Evolutionary conservation across 1,284 basidiomycete genomes (phyloP).

Genomic region (Moniliophthora roreri): DNA sequence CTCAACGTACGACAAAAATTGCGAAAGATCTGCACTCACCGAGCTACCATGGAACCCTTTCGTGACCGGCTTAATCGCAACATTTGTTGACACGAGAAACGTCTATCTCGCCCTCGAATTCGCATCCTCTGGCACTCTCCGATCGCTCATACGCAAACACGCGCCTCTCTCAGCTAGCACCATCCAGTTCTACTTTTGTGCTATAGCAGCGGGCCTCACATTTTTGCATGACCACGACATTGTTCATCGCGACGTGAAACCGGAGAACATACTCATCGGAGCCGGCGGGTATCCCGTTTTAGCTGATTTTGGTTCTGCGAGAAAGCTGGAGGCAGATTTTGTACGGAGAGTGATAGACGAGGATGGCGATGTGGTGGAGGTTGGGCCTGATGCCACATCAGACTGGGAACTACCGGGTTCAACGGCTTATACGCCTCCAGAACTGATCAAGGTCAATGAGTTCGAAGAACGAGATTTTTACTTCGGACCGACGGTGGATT

Average conservation of each 20-base stretch:
- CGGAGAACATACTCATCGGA: slow-evolving; percentile 23
- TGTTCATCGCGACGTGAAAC: slow-evolving; percentile 1
- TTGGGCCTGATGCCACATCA: slow-evolving; percentile 33
- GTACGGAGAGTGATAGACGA: background rate
- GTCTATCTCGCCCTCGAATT: slow-evolving; percentile 51
- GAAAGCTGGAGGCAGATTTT: slow-evolving; percentile 33
- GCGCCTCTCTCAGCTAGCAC: slow-evolving; percentile 31
- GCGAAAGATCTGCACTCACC: slow-evolving; percentile 40
- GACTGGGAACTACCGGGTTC: slow-evolving; percentile 58
- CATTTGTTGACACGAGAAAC: slow-evolving; percentile 44
- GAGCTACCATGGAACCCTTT: slow-evolving; percentile 53
- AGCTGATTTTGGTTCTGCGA: slow-evolving; percentile 71
- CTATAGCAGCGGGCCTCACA: slow-evolving; percentile 68
- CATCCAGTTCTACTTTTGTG: slow-evolving; percentile 52
- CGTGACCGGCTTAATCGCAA: slow-evolving; percentile 41
- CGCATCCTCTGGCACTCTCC: slow-evolving; percentile 41
- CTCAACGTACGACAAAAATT: slow-evolving; percentile 13
- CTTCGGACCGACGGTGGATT: slow-evolving; percentile 63
- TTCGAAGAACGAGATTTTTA: slow-evolving; percentile 42
- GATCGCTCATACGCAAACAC: slow-evolving; percentile 30
- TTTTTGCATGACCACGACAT: slow-evolving; percentile 45
- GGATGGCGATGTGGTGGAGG: slow-evolving; percentile 14
- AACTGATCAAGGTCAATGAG: slow-evolving; percentile 42
- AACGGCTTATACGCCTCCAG: slow-evolving; percentile 72
- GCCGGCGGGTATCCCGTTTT: slow-evolving; percentile 64